Base-by-base conservation (phyloP, 148 eudicot genomes). In the Gaultheria prostrata region DNA sequence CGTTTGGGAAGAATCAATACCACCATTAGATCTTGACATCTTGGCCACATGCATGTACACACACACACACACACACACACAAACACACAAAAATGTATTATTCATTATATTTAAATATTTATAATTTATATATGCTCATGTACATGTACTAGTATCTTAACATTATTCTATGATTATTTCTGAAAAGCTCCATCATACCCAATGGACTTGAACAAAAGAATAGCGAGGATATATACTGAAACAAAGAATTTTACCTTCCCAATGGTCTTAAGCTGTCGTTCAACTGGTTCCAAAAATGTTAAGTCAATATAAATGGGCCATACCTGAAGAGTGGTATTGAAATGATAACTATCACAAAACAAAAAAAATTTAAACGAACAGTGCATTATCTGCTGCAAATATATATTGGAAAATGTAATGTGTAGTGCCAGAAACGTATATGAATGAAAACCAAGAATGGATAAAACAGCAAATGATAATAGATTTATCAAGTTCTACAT, bases 261-360 rank as follows among this genome's bases (percentile, higher is more conserved):
- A 81, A 94, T 86, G n/a, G 88, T 80, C 85, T 91, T 84, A 65
- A 97, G 97, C 83, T 97, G 95, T 20, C 92, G 92, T 72, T 98
- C 98, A 87, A 97, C 94, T 51, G 98, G 98, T 83, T 94, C 93
- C 92, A 97, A 78, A 84, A 94, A 94, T 84, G 92, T 94, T 82
- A 93, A 82, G 90, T 97, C 97, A 2, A 94, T 74, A n/a, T 94
- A 90, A 45, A 97, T 90, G 49, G 99, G 99, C 98, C 99, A 97
- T 74, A 96, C 95, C 98, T 95, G 86, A 77, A 67, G 73, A 84
- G 17, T 9, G 73, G 32, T 15, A 83, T 33, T 53, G 78, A 56
- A 70, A 20, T 28, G 6, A 77, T 24, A 65, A 67, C 30, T 8
- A 32, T 51, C n/a, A 61, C n/a, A 76, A 30, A 35, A 81, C 69